Conservation (phyloP, 257 asterid genomes). For the Lantana camara region DNA sequence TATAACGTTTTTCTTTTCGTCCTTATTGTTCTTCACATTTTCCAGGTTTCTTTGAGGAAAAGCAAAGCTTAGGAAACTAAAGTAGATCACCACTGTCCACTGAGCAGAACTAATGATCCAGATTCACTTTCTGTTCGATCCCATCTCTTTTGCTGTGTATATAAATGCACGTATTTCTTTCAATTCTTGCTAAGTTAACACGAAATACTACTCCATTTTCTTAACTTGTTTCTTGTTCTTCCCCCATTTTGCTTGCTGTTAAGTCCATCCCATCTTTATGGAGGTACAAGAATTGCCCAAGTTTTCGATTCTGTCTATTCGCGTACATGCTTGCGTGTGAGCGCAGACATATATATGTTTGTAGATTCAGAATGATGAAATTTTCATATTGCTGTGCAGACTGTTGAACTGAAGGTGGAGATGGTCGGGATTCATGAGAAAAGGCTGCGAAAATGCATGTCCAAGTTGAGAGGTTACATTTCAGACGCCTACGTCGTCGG, state of each 20-base stretch:
- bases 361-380: too few relatives aligned
- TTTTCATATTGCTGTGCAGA: conserved; percentile 34
- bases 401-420: conserved; percentile 54
- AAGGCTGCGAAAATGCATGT: conserved; percentile 49
- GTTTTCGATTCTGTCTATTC: background rate
- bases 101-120: conserved; percentile 35
- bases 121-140: conserved; percentile 38
- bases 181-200: background rate
- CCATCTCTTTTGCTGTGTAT: conserved; percentile 10
- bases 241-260: conserved; percentile 8
- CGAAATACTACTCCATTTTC: background rate
- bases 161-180: background rate
- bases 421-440: conserved; percentile 55
- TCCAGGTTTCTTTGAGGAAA: conserved; percentile 29
- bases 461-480: conserved; percentile 42
- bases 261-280: conserved; percentile 33
- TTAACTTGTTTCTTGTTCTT: background rate
- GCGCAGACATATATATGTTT: too few relatives aligned
- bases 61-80: conserved; percentile 32
- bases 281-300: conserved; percentile 28
- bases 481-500: too few relatives aligned
- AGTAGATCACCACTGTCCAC: too few relatives aligned
- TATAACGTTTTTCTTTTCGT: conserved; percentile 25
- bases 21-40: conserved; percentile 16
- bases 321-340: too few relatives aligned